phyloP scores from a whole-genome alignment of 164 flowering plant genomes.

The Dillenia suffruticosa region DNA sequence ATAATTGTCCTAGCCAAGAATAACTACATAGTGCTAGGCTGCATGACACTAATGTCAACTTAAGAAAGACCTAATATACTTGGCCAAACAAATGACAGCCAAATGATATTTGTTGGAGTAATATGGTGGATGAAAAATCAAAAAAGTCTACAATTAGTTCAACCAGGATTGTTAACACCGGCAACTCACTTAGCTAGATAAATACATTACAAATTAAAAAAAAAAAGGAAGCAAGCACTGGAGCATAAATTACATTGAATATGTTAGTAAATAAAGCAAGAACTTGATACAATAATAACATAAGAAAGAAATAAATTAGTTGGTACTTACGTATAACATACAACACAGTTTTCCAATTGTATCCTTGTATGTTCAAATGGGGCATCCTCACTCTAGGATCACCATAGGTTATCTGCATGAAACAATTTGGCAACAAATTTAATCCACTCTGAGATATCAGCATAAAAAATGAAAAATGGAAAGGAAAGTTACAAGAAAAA shows the following conservation, averaged over 20 bases:
- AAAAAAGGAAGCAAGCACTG: neutral
- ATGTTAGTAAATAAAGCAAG: no score
- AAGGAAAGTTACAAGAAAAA: slow-evolving; percentile 2
- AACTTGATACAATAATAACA: neutral
- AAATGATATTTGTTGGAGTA: no score
- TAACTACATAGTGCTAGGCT: no score
- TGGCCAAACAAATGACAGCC: no score
- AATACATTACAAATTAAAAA: neutral
- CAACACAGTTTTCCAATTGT: slow-evolving; percentile 65
- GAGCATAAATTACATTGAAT: neutral
- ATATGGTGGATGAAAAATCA: no score
- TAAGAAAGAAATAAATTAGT: slow-evolving; percentile 1
- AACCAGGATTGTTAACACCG: no score
- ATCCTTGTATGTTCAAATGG: slow-evolving; percentile 53
- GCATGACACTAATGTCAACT: no score
- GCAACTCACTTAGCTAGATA: no score
- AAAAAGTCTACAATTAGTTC: no score
- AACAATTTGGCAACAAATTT: slow-evolving; percentile 1
- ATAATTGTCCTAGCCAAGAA: no score
- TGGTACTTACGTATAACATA: slow-evolving; percentile 78
- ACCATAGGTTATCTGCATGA: slow-evolving; percentile 84
- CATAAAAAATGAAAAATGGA: neutral
- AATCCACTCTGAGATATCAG: slow-evolving; percentile 1
- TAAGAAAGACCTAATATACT: no score
- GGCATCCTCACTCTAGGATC: slow-evolving; percentile 87